A percentile compares a stretch with the other conserved stretches of the same genome.
phyloP scores from a whole-genome alignment of 2,329 filamentous ascomycete species.

The Dothistroma pini region DNA sequence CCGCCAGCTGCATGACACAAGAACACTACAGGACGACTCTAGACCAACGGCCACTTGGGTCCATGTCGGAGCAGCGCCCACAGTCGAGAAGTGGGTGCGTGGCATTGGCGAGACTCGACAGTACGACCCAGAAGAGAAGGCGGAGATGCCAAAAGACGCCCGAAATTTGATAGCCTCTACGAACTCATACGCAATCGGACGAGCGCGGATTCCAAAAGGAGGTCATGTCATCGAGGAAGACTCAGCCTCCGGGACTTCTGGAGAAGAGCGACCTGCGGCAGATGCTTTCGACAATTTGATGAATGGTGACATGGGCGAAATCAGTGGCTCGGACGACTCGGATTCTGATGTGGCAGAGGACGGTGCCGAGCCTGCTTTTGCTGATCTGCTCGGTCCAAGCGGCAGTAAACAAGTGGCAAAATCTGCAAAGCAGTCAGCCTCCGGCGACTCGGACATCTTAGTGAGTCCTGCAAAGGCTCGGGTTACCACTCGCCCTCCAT shows the following conservation, averaged over 20 bases:
- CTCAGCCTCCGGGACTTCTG: conserved; percentile 7
- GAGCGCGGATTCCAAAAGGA: conserved; percentile 20
- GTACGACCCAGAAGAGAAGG: conserved; percentile 12
- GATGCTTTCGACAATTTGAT: not conserved
- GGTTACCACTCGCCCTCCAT: not conserved
- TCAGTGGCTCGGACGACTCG: not conserved
- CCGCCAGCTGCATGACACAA: conserved; percentile 4
- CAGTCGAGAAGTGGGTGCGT: conserved; percentile 25
- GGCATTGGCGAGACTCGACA: conserved; percentile 25
- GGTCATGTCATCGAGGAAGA: conserved; percentile 8
- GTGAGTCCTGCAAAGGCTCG: not conserved
- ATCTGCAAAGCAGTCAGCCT: not conserved
- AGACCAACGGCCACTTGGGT: conserved; percentile 12
- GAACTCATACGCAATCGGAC: conserved; percentile 14
- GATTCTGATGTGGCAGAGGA: not conserved
- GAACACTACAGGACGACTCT: conserved; percentile 2
- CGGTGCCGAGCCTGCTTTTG: not conserved
- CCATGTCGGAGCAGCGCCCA: conserved; percentile 12
- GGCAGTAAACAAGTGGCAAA: not conserved
- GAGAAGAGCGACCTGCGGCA: not conserved
- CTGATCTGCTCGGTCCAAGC: not conserved
- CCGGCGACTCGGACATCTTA: not conserved
- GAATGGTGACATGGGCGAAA: not conserved
- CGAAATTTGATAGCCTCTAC: conserved; percentile 15
- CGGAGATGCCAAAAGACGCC: conserved; percentile 24